phyloP scores from a whole-genome alignment of 805 yeast genomes.

The Starmerella etchellsii region DNA sequence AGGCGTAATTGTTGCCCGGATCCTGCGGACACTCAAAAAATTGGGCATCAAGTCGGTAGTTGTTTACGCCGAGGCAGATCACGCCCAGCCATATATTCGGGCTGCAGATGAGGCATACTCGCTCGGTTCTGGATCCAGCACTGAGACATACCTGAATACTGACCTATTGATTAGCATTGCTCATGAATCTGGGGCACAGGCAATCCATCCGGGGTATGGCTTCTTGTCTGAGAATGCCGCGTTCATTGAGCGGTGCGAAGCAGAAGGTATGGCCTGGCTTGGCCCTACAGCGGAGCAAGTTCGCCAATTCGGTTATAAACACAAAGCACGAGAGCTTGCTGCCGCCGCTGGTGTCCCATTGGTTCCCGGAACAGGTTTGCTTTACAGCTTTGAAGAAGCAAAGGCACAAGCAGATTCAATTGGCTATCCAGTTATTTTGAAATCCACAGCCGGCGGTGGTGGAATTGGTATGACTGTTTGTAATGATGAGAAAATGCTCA shows the following conservation, averaged over 20 bases:
- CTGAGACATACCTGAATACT: slow-evolving; percentile 82
- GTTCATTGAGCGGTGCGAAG: slow-evolving; percentile 82
- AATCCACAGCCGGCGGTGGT: slow-evolving; percentile 99
- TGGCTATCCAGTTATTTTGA: slow-evolving; percentile 93
- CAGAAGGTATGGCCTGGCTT: slow-evolving; percentile 85
- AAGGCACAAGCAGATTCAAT: slow-evolving; percentile 60
- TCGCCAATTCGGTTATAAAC: slow-evolving; percentile 96
- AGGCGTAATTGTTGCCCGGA: slow-evolving; percentile 30
- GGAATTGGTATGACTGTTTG: slow-evolving; percentile 99
- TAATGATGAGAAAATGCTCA: slow-evolving; percentile 83
- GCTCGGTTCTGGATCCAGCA: slow-evolving; percentile 80
- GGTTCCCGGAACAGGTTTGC: slow-evolving; percentile 98
- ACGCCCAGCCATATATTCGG: slow-evolving; percentile 84
- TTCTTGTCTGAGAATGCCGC: slow-evolving; percentile 83
- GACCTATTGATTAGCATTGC: slow-evolving; percentile 89
- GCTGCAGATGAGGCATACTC: slow-evolving; percentile 90
- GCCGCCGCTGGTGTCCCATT: slow-evolving; percentile 70
- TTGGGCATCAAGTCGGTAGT: slow-evolving; percentile 94
- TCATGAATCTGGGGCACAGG: slow-evolving; percentile 56
- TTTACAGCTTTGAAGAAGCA: slow-evolving; percentile 68
- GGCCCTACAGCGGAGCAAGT: slow-evolving; percentile 85
- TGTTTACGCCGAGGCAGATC: slow-evolving; percentile 89
- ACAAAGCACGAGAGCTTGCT: slow-evolving; percentile 83
- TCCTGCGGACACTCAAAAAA: slow-evolving; percentile 95
- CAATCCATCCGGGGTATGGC: slow-evolving; percentile 91